Evolutionary conservation across 768 basidiomycete genomes (phyloP), one percentile per base, ranked within the genome.

Genomic region (Solioccasus polychromus): DNA sequence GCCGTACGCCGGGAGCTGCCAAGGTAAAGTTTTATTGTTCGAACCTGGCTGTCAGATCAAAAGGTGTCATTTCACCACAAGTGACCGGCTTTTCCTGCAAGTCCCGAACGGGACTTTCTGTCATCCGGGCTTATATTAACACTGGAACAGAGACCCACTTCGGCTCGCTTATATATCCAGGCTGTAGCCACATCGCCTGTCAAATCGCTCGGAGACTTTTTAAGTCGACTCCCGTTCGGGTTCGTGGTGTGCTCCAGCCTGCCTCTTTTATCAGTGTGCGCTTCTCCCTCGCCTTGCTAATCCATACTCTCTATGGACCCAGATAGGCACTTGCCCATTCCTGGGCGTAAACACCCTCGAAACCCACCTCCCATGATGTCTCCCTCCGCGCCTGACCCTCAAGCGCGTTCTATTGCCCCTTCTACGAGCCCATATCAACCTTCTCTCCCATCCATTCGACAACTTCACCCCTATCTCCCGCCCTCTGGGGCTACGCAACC

Each of bases 371-470:
- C 60, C 38, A 52, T 59, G 42, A 48, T 65, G 52, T 48, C 64
- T 25, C 50, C 61, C 31, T 36, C 67, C 5, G 51, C 48, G n/a
- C 39, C 58, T 9, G 60, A 62, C 49, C 42, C 56, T 7, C 66
- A 58, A 14, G 43, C 55, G 17, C 68, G 68, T 45, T 50, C 55
- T 32, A 59, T 60, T 44, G 53, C 44, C 4, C 58, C 61, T 43
- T 53, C 56, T 29, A 47, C 46, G 20, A 29, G 58, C 22, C 19
- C 60, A 1, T 59, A 60, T 39, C 67, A 53, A 36, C 67, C 53
- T 9, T 66, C 63, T 35, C 71, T 87, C 22, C 85, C 85, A 4
- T 79, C 85, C 39, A 86, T 88, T 57, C 79, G 79, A 40, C 78
- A 83, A 26, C 69, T 87, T 19, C 82, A 85, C 60, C 81, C 80